Percentiles rank a stretch among this genome's conserved stretches.
phyloP scores from a whole-genome alignment of 805 yeast species.

The Lachancea kluyveri region DNA sequence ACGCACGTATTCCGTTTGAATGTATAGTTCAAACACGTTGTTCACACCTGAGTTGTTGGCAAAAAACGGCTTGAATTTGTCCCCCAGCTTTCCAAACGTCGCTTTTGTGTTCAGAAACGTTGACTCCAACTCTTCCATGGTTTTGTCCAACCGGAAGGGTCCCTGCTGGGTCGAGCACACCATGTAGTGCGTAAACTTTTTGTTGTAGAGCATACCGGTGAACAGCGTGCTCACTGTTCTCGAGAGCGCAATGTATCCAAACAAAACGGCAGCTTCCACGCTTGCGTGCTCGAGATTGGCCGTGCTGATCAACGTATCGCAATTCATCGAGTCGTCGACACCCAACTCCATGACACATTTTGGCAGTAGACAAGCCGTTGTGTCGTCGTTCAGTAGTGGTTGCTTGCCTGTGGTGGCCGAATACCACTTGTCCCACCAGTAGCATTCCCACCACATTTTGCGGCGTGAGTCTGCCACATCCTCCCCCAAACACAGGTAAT shows the following conservation, averaged over 20 bases:
- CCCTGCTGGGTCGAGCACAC: slow-evolving; percentile 1
- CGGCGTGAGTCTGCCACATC: slow-evolving; percentile 10
- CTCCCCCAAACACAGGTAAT: slow-evolving; percentile 9
- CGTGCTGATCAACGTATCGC: slow-evolving; percentile 4
- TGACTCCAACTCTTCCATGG: too few species aligned
- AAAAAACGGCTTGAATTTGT: too few species aligned
- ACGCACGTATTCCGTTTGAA: too few species aligned
- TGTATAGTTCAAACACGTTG: too few species aligned
- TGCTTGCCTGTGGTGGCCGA: slow-evolving; percentile 11
- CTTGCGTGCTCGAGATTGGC: slow-evolving; percentile 4
- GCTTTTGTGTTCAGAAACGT: too few species aligned
- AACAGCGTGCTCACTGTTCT: slow-evolving; percentile 5
- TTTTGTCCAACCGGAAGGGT: too few species aligned
- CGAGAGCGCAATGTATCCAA: slow-evolving; percentile 8
- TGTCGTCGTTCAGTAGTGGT: slow-evolving; percentile 5
- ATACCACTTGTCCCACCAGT: slow-evolving; percentile 19
- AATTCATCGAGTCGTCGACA: slow-evolving; percentile 12
- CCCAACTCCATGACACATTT: slow-evolving; percentile 10
- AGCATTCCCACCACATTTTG: slow-evolving; percentile 15
- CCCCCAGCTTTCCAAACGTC: too few species aligned
- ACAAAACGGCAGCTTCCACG: neutral
- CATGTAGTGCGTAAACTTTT: slow-evolving; percentile 9
- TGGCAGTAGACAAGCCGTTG: slow-evolving; percentile 12
- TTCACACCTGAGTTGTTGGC: too few species aligned
- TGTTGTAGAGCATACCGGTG: slow-evolving; percentile 6